These are phyloP conservation scores for Nakazawaea ishiwadae DNA, from an alignment of 805 yeast species.

Conservation along the genomic window DNA sequence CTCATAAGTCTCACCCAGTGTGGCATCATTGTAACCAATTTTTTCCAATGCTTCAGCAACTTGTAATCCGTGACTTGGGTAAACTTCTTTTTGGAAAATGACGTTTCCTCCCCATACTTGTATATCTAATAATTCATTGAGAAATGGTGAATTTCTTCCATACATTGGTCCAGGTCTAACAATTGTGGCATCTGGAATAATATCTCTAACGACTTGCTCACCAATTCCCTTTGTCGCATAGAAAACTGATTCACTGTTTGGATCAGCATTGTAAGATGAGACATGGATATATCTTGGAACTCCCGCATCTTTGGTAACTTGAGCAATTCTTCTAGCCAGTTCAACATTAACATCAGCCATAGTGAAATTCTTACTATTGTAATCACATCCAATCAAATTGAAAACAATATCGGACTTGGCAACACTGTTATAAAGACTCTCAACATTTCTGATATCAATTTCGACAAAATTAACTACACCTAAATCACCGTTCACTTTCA, in stretches of 20 bases:
- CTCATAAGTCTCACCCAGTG: conserved; percentile 73
- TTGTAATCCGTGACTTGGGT: conserved; percentile 74
- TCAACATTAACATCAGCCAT: conserved; percentile 84
- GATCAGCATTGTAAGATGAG: conserved; percentile 72
- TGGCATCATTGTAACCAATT: conserved; percentile 77
- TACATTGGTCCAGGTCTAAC: conserved; percentile 82
- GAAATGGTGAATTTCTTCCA: conserved; percentile 68
- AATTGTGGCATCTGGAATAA: conserved; percentile 71
- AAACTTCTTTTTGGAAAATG: conserved; percentile 57
- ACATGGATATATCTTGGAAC: conserved; percentile 77
- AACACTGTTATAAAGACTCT: conserved; percentile 72
- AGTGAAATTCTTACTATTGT: conserved; percentile 71
- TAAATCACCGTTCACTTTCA: conserved; percentile 80
- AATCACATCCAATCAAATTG: conserved; percentile 75
- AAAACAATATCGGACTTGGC: conserved; percentile 78
- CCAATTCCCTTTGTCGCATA: conserved; percentile 77
- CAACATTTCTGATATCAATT: conserved; percentile 72
- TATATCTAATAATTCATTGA: conserved; percentile 55
- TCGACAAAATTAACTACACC: conserved; percentile 85
- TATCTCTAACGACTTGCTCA: conserved; percentile 65
- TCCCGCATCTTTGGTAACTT: conserved; percentile 62
- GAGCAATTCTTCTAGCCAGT: conserved; percentile 71
- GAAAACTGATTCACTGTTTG: conserved; percentile 62
- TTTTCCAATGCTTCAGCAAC: conserved; percentile 75
- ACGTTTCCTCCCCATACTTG: conserved; percentile 60